Base-by-base conservation (phyloP, 768 basidiomycete species). In the Pisolithus albus region DNA sequence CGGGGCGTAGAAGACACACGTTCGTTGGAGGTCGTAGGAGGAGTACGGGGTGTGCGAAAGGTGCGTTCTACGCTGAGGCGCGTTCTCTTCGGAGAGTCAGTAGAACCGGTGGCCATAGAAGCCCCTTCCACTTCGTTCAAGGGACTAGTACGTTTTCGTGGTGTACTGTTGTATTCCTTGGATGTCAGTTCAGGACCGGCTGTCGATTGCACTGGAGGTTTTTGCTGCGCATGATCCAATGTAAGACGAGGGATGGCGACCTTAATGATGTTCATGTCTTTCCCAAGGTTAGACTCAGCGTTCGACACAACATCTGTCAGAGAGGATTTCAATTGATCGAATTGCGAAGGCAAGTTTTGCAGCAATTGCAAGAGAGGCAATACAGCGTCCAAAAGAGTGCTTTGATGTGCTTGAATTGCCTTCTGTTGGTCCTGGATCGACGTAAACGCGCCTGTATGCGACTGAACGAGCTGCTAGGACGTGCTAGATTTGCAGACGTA, bases 321-420 rank as follows among this genome's bases (percentile, higher is more conserved):
- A 7, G 51, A 28, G 3, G 46, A 16, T 50, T 61, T 66, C 47
- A 60, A 52, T 32, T 59, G 61, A 11, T 67, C 64, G 48, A 86
- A 72, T 57, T 84, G 81, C 1, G 77, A 62, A 1, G 83, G 79
- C 18, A 87, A 56, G 8, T 79, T 68, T 52, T 85, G 82, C 1
- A 86, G 53, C 4, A 84, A 66, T 24, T 86, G 83, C 2, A 84
- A 64, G 15, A 88, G 64, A 7, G 86, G 83, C 0, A 78, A 54
- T 1, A 88, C 65, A 10, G 79, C 69, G 21, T 78, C 61, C 2
- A 86, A 62, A 0, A 85, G 73, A 11, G 75, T 72, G 18, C 68
- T 72, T 61, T 86, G 83, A 55, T 86, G 84, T 19, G 81, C 77
- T 57, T 55, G 52, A 36, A 65, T 30, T 0, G 51, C 47, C 16